Conservation (phyloP, 2,329 filamentous ascomycete species). For the Chalaropsis ovoidea region DNA sequence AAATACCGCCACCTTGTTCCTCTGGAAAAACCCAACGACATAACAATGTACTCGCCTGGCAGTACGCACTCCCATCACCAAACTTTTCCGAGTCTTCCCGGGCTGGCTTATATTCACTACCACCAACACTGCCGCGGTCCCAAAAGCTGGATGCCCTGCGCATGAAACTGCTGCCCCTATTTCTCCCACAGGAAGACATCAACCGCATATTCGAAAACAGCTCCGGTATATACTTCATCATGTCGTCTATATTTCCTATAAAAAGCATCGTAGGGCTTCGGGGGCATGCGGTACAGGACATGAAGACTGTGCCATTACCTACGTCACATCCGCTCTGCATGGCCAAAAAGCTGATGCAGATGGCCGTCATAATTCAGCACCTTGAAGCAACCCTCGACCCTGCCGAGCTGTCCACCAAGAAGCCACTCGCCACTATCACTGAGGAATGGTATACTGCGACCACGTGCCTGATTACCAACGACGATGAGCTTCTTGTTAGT, state of each 20-base stretch:
- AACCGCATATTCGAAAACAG: constrained; percentile 30
- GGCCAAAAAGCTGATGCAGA: constrained; percentile 39
- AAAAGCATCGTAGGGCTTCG: constrained; percentile 29
- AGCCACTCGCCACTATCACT: constrained; percentile 30
- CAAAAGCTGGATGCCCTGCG: constrained; percentile 24
- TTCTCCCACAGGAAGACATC: constrained; percentile 33
- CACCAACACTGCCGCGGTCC: constrained; percentile 18
- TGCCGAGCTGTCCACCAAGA: constrained; percentile 29
- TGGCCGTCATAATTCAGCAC: constrained; percentile 40
- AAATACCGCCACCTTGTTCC: not conserved
- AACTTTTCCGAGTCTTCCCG: constrained; percentile 14
- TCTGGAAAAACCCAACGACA: not conserved
- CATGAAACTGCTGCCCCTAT: constrained; percentile 28
- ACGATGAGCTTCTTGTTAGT: constrained; percentile 43
- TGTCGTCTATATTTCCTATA: constrained; percentile 31
- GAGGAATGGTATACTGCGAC: constrained; percentile 31
- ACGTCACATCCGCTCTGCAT: constrained; percentile 40
- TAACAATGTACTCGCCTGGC: constrained; percentile 20
- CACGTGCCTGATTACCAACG: constrained; percentile 37
- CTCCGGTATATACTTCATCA: constrained; percentile 30
- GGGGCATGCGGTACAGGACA: constrained; percentile 28
- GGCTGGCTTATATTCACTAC: constrained; percentile 4
- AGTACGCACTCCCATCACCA: constrained; percentile 21
- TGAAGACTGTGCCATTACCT: constrained; percentile 35
- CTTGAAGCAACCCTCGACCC: constrained; percentile 33